Percentiles rank a stretch among this genome's conserved stretches.
phyloP scores from a whole-genome alignment of 108 stramenopile species.

The Thalassiosira profunda region DNA sequence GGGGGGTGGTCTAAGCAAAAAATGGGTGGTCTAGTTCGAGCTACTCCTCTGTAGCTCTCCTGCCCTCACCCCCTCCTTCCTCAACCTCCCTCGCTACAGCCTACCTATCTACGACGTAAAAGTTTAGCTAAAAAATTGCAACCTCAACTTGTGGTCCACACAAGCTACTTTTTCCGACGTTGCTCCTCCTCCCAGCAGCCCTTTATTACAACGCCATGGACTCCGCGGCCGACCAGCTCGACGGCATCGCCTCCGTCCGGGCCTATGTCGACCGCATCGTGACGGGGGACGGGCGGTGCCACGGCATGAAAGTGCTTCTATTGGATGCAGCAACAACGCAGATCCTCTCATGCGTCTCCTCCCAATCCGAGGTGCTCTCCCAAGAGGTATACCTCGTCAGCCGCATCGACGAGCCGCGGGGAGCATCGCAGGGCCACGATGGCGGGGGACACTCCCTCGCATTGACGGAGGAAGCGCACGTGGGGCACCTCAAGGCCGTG shows the following conservation, averaged over 20 bases:
- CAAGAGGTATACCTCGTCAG: constrained; percentile 90
- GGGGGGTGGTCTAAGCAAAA: too few relatives aligned
- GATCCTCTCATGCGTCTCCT: constrained; percentile 88
- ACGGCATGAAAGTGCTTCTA: constrained; percentile 96
- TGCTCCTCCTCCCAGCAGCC: too few relatives aligned
- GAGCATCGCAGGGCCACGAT: constrained; percentile 6
- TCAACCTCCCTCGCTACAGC: too few relatives aligned
- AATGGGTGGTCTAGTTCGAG: too few relatives aligned
- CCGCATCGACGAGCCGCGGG: constrained; percentile 59
- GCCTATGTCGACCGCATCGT: constrained; percentile 93
- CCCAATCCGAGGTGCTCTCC: constrained; percentile 90
- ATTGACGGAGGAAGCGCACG: constrained; percentile 41
- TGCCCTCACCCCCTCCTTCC: too few relatives aligned
- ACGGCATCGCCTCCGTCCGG: constrained; percentile 83
- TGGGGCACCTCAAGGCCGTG: constrained; percentile 92
- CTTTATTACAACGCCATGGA: neutral
- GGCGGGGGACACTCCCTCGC: constrained; percentile 43
- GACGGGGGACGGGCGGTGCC: constrained; percentile 67
- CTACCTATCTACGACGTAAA: too few relatives aligned
- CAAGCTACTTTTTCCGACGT: too few relatives aligned
- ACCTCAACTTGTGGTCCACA: too few relatives aligned
- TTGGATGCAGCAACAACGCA: constrained; percentile 94
- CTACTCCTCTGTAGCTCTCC: too few relatives aligned
- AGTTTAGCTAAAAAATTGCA: too few relatives aligned
- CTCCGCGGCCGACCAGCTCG: constrained; percentile 43